Evolutionary conservation across 2,329 filamentous ascomycete genomes (phyloP), one percentile per base, ranked within the genome.

Genomic region (Endoconidiophora polonica): DNA sequence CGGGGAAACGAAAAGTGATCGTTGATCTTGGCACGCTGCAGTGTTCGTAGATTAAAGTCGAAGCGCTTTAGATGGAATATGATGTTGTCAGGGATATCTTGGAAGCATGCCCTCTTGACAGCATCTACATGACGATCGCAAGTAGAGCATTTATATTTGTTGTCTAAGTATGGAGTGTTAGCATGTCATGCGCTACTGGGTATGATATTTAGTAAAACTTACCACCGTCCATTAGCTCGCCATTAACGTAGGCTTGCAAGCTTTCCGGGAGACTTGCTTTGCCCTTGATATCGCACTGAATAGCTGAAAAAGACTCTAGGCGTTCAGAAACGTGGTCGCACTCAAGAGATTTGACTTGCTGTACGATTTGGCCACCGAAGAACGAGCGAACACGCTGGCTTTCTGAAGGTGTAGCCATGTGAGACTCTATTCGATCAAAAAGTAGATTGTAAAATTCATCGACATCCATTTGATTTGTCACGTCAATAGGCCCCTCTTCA

Each of bases 361-460:
- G 88, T 24, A 96, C 84, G 36, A 94, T 74, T 56, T 90, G 83
- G 3, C 91, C 91, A 0, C 88, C 87, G 59, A 91, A 98, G 59
- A 96, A 91, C 0, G 80, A 80, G 46, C 83, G 77, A 56, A 98
- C 82, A 20, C 65, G 67, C 55, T 76, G 79, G 63, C 85, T 94
- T 33, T 78, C 76, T n/a, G 78, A 72, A 2, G 70, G 64, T 7
- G 74, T 73, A 16, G 74, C 63, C 56, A 96, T 77, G 59, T 94
- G 86, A 6, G 77, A 76, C 61, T 98, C 93, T 76, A 87, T 87
- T 23, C 87, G 77, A 62, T 94, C 87, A 58, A 96, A 91, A 0
- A 98, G 73, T 3, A 94, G 73, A 59, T 91, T 94, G 67, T 93
- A 96, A 61, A 96, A 98, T 61, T 95, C 88, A 57, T 96, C 91